Evolutionary conservation across 2,329 filamentous ascomycete species (phyloP).

Genomic region (Nemania abortiva): DNA sequence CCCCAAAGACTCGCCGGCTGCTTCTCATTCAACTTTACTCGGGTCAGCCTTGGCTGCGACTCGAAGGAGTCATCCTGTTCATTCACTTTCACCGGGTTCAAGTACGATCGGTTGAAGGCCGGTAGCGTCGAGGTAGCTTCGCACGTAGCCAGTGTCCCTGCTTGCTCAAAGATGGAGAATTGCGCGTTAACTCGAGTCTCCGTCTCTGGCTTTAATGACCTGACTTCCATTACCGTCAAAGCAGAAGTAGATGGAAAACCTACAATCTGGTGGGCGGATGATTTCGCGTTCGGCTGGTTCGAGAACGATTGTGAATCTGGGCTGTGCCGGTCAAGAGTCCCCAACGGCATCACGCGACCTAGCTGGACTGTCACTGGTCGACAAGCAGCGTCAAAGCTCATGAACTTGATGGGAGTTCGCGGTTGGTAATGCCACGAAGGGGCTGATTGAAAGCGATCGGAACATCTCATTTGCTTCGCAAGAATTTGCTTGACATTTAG

Average conservation of each 20-base stretch:
- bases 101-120: conserved; percentile 40
- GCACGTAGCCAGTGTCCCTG: conserved; percentile 42
- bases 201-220: conserved; percentile 43
- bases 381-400: conserved; percentile 28
- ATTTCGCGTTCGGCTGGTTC: conserved; percentile 58
- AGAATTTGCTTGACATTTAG: conserved; percentile 41
- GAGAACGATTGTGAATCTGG: conserved; percentile 54
- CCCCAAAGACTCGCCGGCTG: conserved; percentile 43
- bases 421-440: conserved; percentile 7
- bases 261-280: conserved; percentile 62
- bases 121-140: conserved; percentile 36
- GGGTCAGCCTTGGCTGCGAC: conserved; percentile 47
- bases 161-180: conserved; percentile 39
- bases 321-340: conserved; percentile 28
- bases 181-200: conserved; percentile 44
- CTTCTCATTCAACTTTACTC: conserved; percentile 49
- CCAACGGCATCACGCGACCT: conserved; percentile 20
- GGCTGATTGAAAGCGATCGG: background rate
- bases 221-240: conserved; percentile 56
- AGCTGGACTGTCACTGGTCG: conserved; percentile 27
- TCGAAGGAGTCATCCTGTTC: conserved; percentile 45
- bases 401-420: conserved; percentile 21
- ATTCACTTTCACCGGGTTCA: conserved; percentile 49
- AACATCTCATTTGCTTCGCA: conserved; percentile 37
- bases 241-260: conserved; percentile 53